A percentile compares a stretch with the other conserved stretches of the same genome.
Conservation (phyloP, 2,329 filamentous ascomycete species). For the Ascochyta viciae-villosae region DNA sequence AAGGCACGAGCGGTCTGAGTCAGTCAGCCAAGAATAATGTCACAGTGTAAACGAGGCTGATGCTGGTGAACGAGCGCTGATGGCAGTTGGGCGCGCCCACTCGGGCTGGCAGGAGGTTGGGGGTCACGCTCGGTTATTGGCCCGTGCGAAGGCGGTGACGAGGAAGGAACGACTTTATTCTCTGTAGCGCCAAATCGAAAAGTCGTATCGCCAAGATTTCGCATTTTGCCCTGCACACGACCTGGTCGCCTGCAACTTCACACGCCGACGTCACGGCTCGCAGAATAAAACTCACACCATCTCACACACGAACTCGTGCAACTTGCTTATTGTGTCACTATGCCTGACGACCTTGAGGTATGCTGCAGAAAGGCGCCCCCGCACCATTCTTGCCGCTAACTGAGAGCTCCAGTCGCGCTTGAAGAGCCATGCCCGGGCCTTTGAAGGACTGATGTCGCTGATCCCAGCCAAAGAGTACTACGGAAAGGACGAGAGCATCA, state of each 20-base stretch:
- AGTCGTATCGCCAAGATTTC: slow-evolving; percentile 19
- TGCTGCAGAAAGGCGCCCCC: slow-evolving; percentile 30
- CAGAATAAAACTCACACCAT: neutral
- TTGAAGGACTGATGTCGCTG: slow-evolving; percentile 84
- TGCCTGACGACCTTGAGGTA: slow-evolving; percentile 54
- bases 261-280: slow-evolving; percentile 18
- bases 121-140: slow-evolving; percentile 18
- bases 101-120: slow-evolving; percentile 11
- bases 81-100: slow-evolving; percentile 16
- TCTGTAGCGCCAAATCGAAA: slow-evolving; percentile 24
- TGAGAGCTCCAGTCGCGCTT: slow-evolving; percentile 57
- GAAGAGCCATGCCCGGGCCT: slow-evolving; percentile 71
- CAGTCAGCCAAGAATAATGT: slow-evolving; percentile 23
- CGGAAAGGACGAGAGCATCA: slow-evolving; percentile 70
- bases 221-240: slow-evolving; percentile 39
- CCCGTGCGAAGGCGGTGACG: slow-evolving; percentile 13
- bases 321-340: slow-evolving; percentile 22
- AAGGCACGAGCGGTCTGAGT: slow-evolving; percentile 22
- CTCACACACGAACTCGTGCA: neutral
- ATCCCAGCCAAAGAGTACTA: slow-evolving; percentile 94
- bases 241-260: slow-evolving; percentile 23
- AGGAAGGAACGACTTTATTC: neutral
- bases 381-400: slow-evolving; percentile 38
- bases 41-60: slow-evolving; percentile 24
- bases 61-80: slow-evolving; percentile 15